phyloP scores from a whole-genome alignment of 2,329 filamentous ascomycete genomes.

The Huntiella savannae region DNA sequence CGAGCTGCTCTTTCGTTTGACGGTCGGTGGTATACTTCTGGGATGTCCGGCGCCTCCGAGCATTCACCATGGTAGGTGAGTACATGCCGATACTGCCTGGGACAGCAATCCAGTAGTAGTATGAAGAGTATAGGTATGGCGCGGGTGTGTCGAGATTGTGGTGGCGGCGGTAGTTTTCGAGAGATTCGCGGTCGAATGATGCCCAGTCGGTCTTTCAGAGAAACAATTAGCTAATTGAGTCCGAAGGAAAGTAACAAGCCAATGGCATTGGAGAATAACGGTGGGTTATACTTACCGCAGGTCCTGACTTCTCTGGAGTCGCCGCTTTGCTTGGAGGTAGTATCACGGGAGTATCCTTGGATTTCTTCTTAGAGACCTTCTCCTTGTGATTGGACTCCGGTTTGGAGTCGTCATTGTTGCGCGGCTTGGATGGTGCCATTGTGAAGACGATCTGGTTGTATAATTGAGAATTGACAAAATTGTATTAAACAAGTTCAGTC shows the following conservation, averaged over 20 bases:
- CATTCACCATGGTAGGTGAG: conserved; percentile 50
- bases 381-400: conserved; percentile 17
- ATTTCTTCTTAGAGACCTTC: conserved; percentile 26
- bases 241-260: background rate
- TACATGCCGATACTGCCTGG: conserved; percentile 46
- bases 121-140: conserved; percentile 42
- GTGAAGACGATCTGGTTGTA: background rate
- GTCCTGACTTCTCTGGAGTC: conserved; percentile 8
- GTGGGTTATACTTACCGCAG: conserved; percentile 8
- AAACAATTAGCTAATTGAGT: conserved; percentile 4
- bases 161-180: conserved; percentile 58
- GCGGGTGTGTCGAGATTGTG: conserved; percentile 53
- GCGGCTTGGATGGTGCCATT: conserved; percentile 29
- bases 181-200: conserved; percentile 44
- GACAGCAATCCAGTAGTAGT: conserved; percentile 41
- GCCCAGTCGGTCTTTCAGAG: conserved; percentile 41
- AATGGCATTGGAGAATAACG: background rate
- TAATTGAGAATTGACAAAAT: background rate
- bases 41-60: conserved; percentile 33
- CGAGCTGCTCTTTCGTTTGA: conserved; percentile 47
- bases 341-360: conserved; percentile 16
- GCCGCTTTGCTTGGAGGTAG: conserved; percentile 7
- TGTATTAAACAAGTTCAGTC: background rate
- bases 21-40: conserved; percentile 34
- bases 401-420: conserved; percentile 29